phyloP scores from a whole-genome alignment of 1,284 basidiomycete species.

The Moesziomyces sp. region DNA sequence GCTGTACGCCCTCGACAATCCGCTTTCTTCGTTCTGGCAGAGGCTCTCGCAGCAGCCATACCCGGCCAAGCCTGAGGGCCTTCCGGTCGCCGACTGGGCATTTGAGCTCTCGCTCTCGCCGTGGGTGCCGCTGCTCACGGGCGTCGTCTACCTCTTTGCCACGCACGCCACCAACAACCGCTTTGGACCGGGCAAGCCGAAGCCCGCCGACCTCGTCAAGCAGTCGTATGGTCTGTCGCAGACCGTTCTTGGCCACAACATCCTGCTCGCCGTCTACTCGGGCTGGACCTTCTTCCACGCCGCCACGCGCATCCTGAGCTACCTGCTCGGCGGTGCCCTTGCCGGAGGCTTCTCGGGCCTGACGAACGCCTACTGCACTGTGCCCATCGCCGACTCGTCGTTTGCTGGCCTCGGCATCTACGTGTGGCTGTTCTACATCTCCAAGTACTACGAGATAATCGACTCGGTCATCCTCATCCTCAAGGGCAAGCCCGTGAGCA shows the following conservation, averaged over 20 bases:
- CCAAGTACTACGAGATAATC: conserved; percentile 68
- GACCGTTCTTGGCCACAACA: conserved; percentile 64
- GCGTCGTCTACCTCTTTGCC: conserved; percentile 49
- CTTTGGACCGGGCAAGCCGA: conserved; percentile 45
- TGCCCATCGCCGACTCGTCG: conserved; percentile 59
- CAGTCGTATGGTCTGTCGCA: conserved; percentile 37
- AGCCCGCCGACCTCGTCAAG: conserved; percentile 52
- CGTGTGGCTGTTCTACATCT: conserved; percentile 66
- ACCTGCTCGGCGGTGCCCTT: conserved; percentile 31
- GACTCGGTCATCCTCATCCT: conserved; percentile 67
- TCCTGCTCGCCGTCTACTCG: conserved; percentile 62
- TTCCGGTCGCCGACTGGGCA: conserved; percentile 39
- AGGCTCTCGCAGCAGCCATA: conserved; percentile 40
- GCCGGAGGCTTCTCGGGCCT: conserved; percentile 50
- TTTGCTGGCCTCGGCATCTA: conserved; percentile 53
- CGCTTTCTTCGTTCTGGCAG: conserved; percentile 33
- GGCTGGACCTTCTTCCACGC: conserved; percentile 58
- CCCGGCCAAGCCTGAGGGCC: conserved; percentile 48
- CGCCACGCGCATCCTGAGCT: conserved; percentile 31
- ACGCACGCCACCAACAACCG: conserved; percentile 45
- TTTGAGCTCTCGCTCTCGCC: conserved; percentile 52
- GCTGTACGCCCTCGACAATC: conserved; percentile 46
- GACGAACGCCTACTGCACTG: conserved; percentile 66
- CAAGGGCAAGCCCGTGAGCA: conserved; percentile 67
- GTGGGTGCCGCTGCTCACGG: conserved; percentile 31